A percentile compares a stretch with the other conserved stretches of the same genome.
Conservation (phyloP, 495 filamentous ascomycete species). For the Astrothelium subdiscretum region DNA sequence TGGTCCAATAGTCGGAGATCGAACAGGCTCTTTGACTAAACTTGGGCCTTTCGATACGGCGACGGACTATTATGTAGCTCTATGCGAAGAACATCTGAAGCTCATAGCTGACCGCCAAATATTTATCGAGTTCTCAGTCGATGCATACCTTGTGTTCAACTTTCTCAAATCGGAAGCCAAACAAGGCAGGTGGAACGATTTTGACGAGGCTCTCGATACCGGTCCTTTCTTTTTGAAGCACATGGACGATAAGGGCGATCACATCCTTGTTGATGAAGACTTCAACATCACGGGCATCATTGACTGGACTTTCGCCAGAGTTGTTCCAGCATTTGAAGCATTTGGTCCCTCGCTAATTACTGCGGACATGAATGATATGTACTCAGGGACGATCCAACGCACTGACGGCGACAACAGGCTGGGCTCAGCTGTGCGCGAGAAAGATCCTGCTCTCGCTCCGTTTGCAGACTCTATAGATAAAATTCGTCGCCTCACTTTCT, state of each 20-base stretch:
- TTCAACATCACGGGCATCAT: conserved; percentile 9
- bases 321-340: background rate
- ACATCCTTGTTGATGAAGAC: conserved; percentile 6
- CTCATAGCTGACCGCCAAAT: background rate
- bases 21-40: background rate
- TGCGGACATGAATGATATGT: background rate
- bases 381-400: background rate
- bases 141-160: background rate
- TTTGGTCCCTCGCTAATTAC: background rate
- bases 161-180: background rate
- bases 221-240: conserved; percentile 4
- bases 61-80: background rate
- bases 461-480: background rate
- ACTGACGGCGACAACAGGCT: background rate
- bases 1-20: background rate
- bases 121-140: background rate
- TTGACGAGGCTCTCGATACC: background rate
- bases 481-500: background rate
- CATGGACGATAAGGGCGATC: conserved; percentile 11
- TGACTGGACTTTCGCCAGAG: conserved; percentile 3
- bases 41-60: background rate
- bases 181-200: background rate
- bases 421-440: background rate
- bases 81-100: background rate
- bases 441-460: background rate